Percentiles rank a stretch among this genome's conserved stretches.
Evolutionary conservation across 2,329 filamentous ascomycete genomes (phyloP).

Genomic region (Aspergillus sp.): DNA sequence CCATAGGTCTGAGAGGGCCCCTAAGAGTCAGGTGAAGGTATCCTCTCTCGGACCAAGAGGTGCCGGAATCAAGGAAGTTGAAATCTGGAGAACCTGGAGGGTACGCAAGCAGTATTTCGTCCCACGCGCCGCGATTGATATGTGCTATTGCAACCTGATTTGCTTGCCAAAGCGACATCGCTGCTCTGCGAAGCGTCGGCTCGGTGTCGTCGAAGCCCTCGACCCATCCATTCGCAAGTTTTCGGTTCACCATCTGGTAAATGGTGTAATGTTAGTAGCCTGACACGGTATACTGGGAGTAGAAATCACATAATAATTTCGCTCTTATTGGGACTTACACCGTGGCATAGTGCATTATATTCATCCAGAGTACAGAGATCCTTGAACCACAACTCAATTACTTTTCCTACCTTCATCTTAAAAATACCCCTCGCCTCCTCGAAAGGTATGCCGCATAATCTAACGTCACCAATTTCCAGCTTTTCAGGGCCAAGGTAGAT

Average conservation of each 20-base stretch:
- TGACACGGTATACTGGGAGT: not conserved
- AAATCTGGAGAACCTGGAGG: conserved; percentile 26
- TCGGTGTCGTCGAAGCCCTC: conserved; percentile 35
- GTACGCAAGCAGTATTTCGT: conserved; percentile 30
- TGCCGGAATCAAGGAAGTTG: conserved; percentile 21
- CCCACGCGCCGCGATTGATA: conserved; percentile 6
- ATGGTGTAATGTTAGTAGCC: not conserved
- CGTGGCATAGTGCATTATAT: conserved; percentile 27
- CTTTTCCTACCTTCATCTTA: conserved; percentile 12
- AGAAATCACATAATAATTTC: not conserved
- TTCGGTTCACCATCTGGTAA: conserved; percentile 12
- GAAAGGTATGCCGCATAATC: conserved; percentile 29
- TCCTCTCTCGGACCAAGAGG: not conserved
- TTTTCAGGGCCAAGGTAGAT: conserved; percentile 33
- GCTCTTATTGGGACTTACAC: conserved; percentile 22
- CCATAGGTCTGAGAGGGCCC: conserved; percentile 9
- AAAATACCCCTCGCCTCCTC: conserved; percentile 16
- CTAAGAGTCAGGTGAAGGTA: conserved; percentile 26
- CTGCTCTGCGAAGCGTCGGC: conserved; percentile 24
- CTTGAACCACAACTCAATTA: conserved; percentile 33
- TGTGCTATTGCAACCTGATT: conserved; percentile 32
- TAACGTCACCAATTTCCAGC: conserved; percentile 28
- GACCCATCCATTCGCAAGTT: conserved; percentile 32
- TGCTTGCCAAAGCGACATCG: conserved; percentile 25
- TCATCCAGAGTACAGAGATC: conserved; percentile 30